These are phyloP conservation scores for Phytophthora macrochlamydospora DNA, from an alignment of 352 stramenopile species.

Conservation along the genomic window DNA sequence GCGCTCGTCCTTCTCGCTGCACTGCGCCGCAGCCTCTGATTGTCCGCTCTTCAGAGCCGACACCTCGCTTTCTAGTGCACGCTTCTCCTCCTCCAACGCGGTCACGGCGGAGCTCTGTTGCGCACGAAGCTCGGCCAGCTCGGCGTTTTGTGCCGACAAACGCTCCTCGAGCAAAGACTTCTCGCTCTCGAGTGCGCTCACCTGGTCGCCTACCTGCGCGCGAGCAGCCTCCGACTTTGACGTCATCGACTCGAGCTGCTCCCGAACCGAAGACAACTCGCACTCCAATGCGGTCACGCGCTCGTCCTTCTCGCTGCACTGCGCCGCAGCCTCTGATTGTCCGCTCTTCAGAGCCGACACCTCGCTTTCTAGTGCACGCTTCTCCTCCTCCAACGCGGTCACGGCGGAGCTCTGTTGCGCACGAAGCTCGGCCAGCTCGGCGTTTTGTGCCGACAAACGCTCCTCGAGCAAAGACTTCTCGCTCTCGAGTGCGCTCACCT, in stretches of 20 bases:
- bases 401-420: not conserved
- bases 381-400: not conserved
- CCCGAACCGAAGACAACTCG: not conserved
- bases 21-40: not conserved
- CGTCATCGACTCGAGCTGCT: not conserved
- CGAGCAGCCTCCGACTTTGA: not conserved
- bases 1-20: slow-evolving; percentile 1
- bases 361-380: not conserved
- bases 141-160: not conserved
- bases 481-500: not conserved
- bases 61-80: not conserved
- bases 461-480: not conserved
- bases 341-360: not conserved
- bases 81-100: not conserved
- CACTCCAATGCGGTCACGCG: not conserved
- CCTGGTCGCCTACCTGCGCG: not conserved
- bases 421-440: not conserved
- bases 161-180: slow-evolving; percentile 1
- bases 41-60: not conserved
- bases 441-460: not conserved
- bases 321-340: not conserved
- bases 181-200: not conserved
- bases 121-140: not conserved
- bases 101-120: slow-evolving; percentile 1
- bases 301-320: not conserved